Percentiles rank a stretch among this genome's conserved stretches.
Conservation (phyloP, 1,284 basidiomycete species). For the Cryptococcus maquisensis region DNA sequence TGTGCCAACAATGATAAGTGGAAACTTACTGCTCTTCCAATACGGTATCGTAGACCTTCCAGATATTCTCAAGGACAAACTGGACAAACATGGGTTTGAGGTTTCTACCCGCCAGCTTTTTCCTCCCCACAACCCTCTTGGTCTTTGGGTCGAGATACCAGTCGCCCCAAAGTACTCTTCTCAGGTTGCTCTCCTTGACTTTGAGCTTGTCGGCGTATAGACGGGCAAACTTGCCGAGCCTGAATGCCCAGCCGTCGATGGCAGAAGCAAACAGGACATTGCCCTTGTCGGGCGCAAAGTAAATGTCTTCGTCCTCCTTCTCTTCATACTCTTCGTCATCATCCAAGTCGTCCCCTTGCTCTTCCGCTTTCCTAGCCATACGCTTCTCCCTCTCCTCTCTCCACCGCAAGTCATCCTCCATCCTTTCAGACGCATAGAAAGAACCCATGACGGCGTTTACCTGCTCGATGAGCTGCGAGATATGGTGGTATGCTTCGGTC, state of each 20-base stretch:
- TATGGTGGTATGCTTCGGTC: constrained; percentile 89
- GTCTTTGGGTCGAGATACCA: constrained; percentile 96
- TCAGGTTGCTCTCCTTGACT: constrained; percentile 81
- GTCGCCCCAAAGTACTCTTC: constrained; percentile 93
- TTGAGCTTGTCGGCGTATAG: constrained; percentile 88
- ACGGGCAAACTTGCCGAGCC: constrained; percentile 88
- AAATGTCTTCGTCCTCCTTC: constrained; percentile 94
- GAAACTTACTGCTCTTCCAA: constrained; percentile 75
- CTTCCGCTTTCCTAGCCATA: constrained; percentile 61
- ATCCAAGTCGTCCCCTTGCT: constrained; percentile 51
- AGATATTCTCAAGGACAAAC: constrained; percentile 95
- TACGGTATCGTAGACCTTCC: constrained; percentile 91
- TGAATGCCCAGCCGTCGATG: constrained; percentile 97
- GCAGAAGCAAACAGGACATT: constrained; percentile 97
- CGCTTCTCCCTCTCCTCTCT: constrained; percentile 83
- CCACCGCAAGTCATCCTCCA: constrained; percentile 95
- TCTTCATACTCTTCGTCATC: constrained; percentile 67
- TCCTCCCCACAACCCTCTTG: constrained; percentile 86
- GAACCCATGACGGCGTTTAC: constrained; percentile 98
- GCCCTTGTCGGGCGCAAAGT: constrained; percentile 92
- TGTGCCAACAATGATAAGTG: too few relatives aligned
- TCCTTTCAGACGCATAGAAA: constrained; percentile 92
- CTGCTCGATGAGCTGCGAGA: constrained; percentile 88
- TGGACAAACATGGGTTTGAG: constrained; percentile 98
- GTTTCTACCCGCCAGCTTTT: constrained; percentile 73